Conservation (phyloP, 2,329 filamentous ascomycete genomes). For the Biscogniauxia sp. region DNA sequence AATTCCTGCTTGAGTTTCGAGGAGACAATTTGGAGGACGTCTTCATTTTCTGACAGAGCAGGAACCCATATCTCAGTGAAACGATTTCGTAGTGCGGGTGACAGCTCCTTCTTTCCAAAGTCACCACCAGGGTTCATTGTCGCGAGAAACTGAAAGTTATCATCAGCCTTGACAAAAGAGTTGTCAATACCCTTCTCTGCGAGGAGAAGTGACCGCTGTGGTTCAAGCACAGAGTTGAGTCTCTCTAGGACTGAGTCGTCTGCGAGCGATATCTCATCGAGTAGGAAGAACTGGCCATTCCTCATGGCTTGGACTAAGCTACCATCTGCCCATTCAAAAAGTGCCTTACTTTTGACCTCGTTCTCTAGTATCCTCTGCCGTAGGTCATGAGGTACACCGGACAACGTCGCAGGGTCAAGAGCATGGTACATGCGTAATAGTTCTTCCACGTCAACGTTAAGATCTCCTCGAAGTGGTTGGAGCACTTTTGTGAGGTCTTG, state of each 20-base stretch:
- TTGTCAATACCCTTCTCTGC: constrained; percentile 90
- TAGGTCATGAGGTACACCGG: constrained; percentile 47
- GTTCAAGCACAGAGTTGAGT: constrained; percentile 93
- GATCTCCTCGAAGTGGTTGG: constrained; percentile 38
- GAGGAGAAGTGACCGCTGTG: constrained; percentile 78
- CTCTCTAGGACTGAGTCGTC: constrained; percentile 96
- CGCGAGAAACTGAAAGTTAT: constrained; percentile 91
- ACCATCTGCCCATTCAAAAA: constrained; percentile 97
- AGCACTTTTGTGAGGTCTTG: constrained; percentile 56
- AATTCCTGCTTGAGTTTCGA: constrained; percentile 64
- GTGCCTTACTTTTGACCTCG: constrained; percentile 67
- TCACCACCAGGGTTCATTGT: constrained; percentile 99
- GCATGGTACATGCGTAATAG: constrained; percentile 59
- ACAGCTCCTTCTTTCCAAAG: constrained; percentile 96
- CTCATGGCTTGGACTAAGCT: constrained; percentile 94
- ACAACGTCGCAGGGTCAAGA: constrained; percentile 43
- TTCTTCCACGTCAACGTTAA: constrained; percentile 47
- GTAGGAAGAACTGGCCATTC: constrained; percentile 81
- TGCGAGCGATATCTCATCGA: constrained; percentile 96
- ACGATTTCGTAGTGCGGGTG: constrained; percentile 88
- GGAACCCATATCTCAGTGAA: constrained; percentile 99
- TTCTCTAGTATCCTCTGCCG: constrained; percentile 46
- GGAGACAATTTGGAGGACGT: constrained; percentile 82
- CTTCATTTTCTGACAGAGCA: constrained; percentile 76
- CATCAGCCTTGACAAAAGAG: constrained; percentile 70